Conservation (phyloP, 164 flowering plant genomes). For the Taxillus chinensis region DNA sequence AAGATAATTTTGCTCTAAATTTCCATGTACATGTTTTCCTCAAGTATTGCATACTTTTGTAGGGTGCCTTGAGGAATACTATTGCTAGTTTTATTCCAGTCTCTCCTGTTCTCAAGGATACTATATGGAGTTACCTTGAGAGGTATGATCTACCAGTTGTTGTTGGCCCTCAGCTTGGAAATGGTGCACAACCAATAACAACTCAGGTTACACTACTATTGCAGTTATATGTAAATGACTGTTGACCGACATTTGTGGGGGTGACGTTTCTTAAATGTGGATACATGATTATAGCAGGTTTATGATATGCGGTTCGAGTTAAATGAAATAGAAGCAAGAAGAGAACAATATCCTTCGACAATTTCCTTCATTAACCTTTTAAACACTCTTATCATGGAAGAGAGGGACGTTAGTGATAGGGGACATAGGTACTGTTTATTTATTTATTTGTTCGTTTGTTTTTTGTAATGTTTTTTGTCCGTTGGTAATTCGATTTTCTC, state of each 20-base stretch:
- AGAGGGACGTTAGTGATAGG: conserved; percentile 77
- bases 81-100: conserved; percentile 65
- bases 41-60: conserved; percentile 7
- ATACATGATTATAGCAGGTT: conserved; percentile 44
- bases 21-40: not conserved
- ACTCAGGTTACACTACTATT: conserved; percentile 40
- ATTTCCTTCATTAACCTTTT: conserved; percentile 88
- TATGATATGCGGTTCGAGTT: conserved; percentile 97
- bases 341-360: conserved; percentile 89
- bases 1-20: not conserved
- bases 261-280: not conserved
- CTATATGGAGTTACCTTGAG: conserved; percentile 88
- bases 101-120: conserved; percentile 66
- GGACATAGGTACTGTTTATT: conserved; percentile 64
- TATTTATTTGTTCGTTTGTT: not conserved
- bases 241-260: not conserved
- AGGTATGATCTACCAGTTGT: conserved; percentile 97
- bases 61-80: conserved; percentile 91
- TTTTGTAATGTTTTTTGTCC: conserved; percentile 1
- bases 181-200: conserved; percentile 31
- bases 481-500: not conserved
- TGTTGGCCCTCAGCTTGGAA: conserved; percentile 54
- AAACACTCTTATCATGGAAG: conserved; percentile 78
- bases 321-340: conserved; percentile 93
- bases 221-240: not conserved